These are phyloP conservation scores for Hansenula lynferdii DNA, from an alignment of 1,139 yeast species.

Conservation along the genomic window DNA sequence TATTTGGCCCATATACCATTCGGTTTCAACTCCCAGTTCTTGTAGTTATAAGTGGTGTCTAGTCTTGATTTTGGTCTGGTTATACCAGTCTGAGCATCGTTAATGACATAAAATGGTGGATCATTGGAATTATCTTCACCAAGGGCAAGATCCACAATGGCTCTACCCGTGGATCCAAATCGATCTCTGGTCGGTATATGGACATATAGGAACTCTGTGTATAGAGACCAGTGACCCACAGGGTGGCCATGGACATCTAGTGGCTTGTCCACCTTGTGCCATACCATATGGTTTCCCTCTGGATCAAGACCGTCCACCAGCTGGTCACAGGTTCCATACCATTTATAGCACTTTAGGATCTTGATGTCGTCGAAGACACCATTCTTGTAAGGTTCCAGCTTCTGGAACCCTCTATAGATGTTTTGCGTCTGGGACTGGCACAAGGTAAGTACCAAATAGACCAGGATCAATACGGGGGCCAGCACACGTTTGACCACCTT, in stretches of 20 bases:
- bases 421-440: conserved; percentile 17
- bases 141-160: conserved; percentile 18
- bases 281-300: conserved; percentile 8
- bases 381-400: conserved; percentile 12
- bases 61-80: conserved; percentile 17
- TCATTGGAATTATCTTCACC: conserved; percentile 13
- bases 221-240: conserved; percentile 6
- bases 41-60: conserved; percentile 14
- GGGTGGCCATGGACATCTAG: conserved; percentile 15
- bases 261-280: conserved; percentile 13
- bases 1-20: conserved; percentile 34
- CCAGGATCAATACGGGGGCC: conserved; percentile 10
- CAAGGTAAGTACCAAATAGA: conserved; percentile 9
- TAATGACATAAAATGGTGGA: conserved; percentile 19
- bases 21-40: conserved; percentile 16
- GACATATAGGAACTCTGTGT: conserved; percentile 19
- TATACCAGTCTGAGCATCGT: conserved; percentile 12
- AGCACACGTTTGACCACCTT: conserved; percentile 10
- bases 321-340: conserved; percentile 21
- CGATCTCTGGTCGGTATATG: conserved; percentile 6
- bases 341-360: conserved; percentile 15
- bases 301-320: conserved; percentile 10
- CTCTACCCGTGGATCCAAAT: conserved; percentile 9
- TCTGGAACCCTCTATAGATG: conserved; percentile 10
- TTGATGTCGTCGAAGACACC: conserved; percentile 20